Base-by-base conservation (phyloP, 2,329 filamentous ascomycete species). In the Eutypa lata region DNA sequence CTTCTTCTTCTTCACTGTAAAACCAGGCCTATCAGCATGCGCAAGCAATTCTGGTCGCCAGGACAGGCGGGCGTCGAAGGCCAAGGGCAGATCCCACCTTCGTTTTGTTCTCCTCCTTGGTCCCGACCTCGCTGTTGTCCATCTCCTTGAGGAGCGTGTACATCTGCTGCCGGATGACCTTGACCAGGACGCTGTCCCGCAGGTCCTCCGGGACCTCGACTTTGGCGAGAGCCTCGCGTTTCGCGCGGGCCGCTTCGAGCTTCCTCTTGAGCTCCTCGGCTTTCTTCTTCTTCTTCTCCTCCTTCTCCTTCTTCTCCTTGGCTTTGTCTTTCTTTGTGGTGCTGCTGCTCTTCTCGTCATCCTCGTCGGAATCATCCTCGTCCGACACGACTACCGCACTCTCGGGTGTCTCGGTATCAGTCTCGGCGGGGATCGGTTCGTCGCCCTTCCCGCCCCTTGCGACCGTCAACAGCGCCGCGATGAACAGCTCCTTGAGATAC, bases 401-500 rank as follows among this genome's bases (percentile, higher is more conserved):
- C 38, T 22, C 38, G 13, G 38, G 38, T 13, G 38, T 42, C n/a
- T 13, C 38, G 18, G 38, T 18, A 19, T 42, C 38, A 10, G 38
- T 3, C 6, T 5, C 5, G 26, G 26, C 5, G 10, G 26, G 26
- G 38, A 42, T 11, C 6, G 38, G 18, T 3, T 42, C 38, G 3
- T 42, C 38, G 38, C 38, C 38, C 38, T 42, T 42, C n/a, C 38
- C 38, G n/a, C 38, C 38, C 19, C 38, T 18, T 18, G 38, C 38
- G 19, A 42, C 19, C 16, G 19, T 22, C n/a, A 42, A 18, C n/a
- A 42, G 38, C 38, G 18, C 19, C 13, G 7, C 38, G 8, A 42
- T 2, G 46, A 50, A 50, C 7, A 50, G 48, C n/a, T 50, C 48
- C 26, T 33, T 50, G 6, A 50, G 38, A n/a, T 50, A 44, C 10